A percentile compares a stretch with the other conserved stretches of the same genome.
These are phyloP conservation scores for Ganoderma boninense DNA, from an alignment of 1,284 basidiomycete species.

Conservation along the genomic window DNA sequence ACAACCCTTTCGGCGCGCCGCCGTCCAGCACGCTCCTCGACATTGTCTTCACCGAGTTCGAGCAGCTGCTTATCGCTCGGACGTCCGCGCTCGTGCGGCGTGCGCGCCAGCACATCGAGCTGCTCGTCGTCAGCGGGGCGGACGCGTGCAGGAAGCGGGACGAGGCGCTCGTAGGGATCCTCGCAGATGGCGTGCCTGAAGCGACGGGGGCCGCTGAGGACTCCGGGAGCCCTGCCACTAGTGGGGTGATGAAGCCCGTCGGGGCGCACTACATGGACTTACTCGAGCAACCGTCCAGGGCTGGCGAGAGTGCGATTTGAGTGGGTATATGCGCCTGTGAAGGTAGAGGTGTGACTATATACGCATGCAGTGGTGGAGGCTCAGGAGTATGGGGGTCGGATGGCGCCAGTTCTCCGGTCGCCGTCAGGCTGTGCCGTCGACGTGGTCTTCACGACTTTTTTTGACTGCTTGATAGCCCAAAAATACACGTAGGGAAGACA, in stretches of 20 bases:
- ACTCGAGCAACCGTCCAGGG: conserved; percentile 3
- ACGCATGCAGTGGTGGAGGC: neutral
- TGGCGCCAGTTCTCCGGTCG: no score
- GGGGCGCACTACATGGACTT: neutral
- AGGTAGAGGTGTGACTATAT: neutral
- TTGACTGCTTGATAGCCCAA: neutral
- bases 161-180: conserved; percentile 31
- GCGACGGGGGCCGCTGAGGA: neutral
- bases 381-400: neutral
- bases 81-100: conserved; percentile 45
- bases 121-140: conserved; percentile 45
- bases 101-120: conserved; percentile 49
- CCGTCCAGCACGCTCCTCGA: conserved; percentile 43
- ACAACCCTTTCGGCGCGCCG: conserved; percentile 42
- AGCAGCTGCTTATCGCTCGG: conserved; percentile 43
- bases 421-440: neutral
- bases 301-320: conserved; percentile 12
- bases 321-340: neutral
- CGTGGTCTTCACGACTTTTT: neutral
- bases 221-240: no score
- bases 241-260: neutral
- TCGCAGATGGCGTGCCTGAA: neutral
- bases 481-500: neutral
- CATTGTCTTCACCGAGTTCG: conserved; percentile 44
- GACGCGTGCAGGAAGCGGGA: conserved; percentile 47